Percentiles rank a stretch among this genome's conserved stretches.
These are phyloP conservation scores for Ophiocordyceps camponoti-floridani DNA, from an alignment of 2,329 filamentous ascomycete genomes.

Conservation along the genomic window DNA sequence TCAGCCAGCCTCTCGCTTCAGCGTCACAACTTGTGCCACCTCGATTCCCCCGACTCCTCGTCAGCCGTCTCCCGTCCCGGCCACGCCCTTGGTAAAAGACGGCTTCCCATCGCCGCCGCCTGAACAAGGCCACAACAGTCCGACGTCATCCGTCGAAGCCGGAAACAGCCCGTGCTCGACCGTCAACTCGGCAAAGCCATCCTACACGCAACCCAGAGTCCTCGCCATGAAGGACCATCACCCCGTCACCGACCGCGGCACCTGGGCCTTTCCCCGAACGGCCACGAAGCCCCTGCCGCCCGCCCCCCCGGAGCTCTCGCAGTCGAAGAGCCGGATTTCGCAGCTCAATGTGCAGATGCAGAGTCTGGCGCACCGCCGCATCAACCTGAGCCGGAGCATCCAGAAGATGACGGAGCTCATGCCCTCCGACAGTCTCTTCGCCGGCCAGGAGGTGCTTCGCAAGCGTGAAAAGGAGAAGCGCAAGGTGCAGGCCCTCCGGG, in stretches of 20 bases:
- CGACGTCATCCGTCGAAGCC: not conserved
- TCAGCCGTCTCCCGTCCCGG: slow-evolving; percentile 9
- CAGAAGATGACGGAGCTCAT: slow-evolving; percentile 63
- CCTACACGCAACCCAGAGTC: not conserved
- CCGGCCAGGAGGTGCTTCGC: slow-evolving; percentile 42
- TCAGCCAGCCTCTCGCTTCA: slow-evolving; percentile 43
- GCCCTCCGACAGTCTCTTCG: slow-evolving; percentile 50
- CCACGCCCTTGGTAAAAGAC: slow-evolving; percentile 5
- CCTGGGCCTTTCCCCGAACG: slow-evolving; percentile 14
- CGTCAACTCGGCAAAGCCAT: slow-evolving; percentile 1
- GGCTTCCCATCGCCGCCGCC: not conserved
- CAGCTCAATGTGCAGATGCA: slow-evolving; percentile 48
- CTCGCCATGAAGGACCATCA: slow-evolving; percentile 1
- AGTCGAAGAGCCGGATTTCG: slow-evolving; percentile 45
- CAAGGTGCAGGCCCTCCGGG: slow-evolving; percentile 47
- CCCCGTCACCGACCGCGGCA: slow-evolving; percentile 6
- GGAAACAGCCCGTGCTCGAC: slow-evolving; percentile 8
- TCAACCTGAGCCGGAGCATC: slow-evolving; percentile 56
- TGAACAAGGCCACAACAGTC: not conserved
- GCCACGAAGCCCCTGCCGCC: slow-evolving; percentile 41
- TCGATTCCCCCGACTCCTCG: slow-evolving; percentile 16
- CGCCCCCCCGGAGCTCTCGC: slow-evolving; percentile 38
- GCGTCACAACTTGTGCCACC: slow-evolving; percentile 42
- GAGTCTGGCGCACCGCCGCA: slow-evolving; percentile 45
- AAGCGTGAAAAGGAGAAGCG: slow-evolving; percentile 39